Percentiles rank a stretch among this genome's conserved stretches.
Evolutionary conservation across 2,329 filamentous ascomycete genomes (phyloP).

Genomic region (Grosmannia serpens): DNA sequence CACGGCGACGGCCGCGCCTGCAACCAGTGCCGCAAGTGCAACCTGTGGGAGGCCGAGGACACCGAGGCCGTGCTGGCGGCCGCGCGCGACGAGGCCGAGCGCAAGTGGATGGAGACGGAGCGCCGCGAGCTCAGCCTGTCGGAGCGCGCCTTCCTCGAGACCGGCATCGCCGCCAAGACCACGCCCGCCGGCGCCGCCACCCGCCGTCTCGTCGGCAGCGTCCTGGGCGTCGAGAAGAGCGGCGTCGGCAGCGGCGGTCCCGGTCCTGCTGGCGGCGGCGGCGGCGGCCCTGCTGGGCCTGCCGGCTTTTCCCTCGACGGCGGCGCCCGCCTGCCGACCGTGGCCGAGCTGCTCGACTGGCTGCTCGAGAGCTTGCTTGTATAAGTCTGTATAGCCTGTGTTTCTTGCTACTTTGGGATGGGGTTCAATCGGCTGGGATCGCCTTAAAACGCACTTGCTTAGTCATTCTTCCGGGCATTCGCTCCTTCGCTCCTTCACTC

Average conservation of each 20-base stretch:
- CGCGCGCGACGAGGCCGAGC: slow-evolving; percentile 61
- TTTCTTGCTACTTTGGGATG: not conserved
- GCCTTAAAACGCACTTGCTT: not conserved
- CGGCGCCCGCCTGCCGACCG: slow-evolving; percentile 21
- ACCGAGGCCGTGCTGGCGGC: slow-evolving; percentile 54
- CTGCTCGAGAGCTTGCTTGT: slow-evolving; percentile 32
- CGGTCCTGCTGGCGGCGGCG: slow-evolving; percentile 1
- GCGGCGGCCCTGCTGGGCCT: slow-evolving; percentile 7
- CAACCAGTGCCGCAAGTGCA: slow-evolving; percentile 67
- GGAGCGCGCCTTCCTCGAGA: slow-evolving; percentile 46
- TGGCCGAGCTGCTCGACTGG: slow-evolving; percentile 33
- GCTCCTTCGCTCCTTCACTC: not conserved
- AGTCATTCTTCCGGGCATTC: too few species aligned
- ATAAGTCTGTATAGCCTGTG: slow-evolving; percentile 12
- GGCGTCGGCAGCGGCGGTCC: not conserved
- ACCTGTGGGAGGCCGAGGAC: slow-evolving; percentile 68
- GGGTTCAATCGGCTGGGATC: not conserved
- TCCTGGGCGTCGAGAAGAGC: slow-evolving; percentile 3
- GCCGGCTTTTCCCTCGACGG: too few species aligned
- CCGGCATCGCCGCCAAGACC: slow-evolving; percentile 27
- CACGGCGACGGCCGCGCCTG: slow-evolving; percentile 63
- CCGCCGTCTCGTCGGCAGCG: not conserved
- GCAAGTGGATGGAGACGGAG: slow-evolving; percentile 57
- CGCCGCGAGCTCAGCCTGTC: slow-evolving; percentile 41
- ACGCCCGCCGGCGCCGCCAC: not conserved